phyloP scores from a whole-genome alignment of 176 grass and related monocot genomes.

The Triticum monococcum region DNA sequence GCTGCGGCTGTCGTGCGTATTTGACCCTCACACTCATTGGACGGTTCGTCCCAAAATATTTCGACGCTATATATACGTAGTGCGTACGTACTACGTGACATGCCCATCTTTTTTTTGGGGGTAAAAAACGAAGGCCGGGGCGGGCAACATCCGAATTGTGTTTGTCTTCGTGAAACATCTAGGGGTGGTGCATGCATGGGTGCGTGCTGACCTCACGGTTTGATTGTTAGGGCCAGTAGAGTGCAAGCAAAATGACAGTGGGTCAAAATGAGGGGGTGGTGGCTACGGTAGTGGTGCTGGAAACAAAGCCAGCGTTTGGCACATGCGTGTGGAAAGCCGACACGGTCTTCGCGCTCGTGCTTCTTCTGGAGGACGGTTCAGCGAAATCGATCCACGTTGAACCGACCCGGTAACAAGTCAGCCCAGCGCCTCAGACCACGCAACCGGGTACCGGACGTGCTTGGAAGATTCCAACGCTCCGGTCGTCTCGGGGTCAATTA shows the following conservation, averaged over 20 bases:
- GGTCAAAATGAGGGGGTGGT: neutral
- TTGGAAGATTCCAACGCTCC: constrained; percentile 41
- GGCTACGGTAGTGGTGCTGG: neutral
- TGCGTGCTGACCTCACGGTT: neutral
- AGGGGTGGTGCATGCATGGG: neutral
- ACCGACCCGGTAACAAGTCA: constrained; percentile 32
- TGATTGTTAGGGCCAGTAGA: neutral
- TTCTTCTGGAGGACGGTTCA: constrained; percentile 11
- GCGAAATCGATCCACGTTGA: neutral
- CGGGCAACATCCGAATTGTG: neutral
- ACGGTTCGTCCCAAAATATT: neutral
- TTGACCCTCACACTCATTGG: neutral
- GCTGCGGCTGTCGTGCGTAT: neutral
- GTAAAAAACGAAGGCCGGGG: neutral
- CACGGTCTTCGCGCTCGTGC: constrained; percentile 13
- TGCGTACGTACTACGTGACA: neutral
- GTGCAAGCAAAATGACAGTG: neutral
- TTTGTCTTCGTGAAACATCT: neutral
- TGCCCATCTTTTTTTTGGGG: neutral
- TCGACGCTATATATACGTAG: neutral
- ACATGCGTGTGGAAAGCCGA: constrained; percentile 17
- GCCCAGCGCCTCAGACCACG: neutral
- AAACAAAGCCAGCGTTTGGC: neutral
- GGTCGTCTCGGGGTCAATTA: neutral
- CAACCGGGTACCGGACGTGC: neutral